Percentiles rank a stretch among this genome's conserved stretches.
These are phyloP conservation scores for Serendipita sp. DNA, from an alignment of 768 basidiomycete species.

Conservation along the genomic window DNA sequence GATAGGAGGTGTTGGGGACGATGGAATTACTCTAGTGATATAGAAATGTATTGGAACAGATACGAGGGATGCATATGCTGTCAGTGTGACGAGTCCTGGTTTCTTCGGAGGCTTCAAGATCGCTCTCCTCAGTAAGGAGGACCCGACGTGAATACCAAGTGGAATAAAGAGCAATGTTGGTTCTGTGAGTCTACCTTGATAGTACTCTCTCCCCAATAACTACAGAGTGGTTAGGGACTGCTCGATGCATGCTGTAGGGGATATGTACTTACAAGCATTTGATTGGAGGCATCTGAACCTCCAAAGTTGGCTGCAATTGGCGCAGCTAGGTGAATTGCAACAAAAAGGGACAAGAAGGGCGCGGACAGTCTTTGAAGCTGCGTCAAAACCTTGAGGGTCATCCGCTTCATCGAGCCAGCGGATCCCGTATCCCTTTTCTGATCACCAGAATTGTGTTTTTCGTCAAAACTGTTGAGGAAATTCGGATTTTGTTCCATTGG, in stretches of 20 bases:
- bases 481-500: neutral
- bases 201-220: conserved; percentile 75
- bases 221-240: conserved; percentile 19
- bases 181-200: conserved; percentile 44
- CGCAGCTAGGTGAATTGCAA: conserved; percentile 64
- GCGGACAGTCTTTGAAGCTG: conserved; percentile 26
- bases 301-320: conserved; percentile 58
- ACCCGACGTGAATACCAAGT: conserved; percentile 39
- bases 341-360: conserved; percentile 62
- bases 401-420: neutral
- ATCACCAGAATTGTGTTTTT: neutral
- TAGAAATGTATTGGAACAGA: conserved; percentile 50
- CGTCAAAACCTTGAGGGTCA: neutral
- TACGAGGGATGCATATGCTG: conserved; percentile 45
- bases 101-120: neutral
- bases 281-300: conserved; percentile 50
- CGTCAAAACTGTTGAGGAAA: neutral
- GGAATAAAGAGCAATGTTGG: conserved; percentile 51
- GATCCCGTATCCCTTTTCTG: neutral
- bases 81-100: conserved; percentile 31
- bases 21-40: conserved; percentile 47
- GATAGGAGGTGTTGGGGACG: conserved; percentile 32
- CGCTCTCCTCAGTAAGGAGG: neutral
- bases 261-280: conserved; percentile 45
- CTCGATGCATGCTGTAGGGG: neutral